phyloP scores from a whole-genome alignment of 768 basidiomycete species.

The Tephrocybe sp. region DNA sequence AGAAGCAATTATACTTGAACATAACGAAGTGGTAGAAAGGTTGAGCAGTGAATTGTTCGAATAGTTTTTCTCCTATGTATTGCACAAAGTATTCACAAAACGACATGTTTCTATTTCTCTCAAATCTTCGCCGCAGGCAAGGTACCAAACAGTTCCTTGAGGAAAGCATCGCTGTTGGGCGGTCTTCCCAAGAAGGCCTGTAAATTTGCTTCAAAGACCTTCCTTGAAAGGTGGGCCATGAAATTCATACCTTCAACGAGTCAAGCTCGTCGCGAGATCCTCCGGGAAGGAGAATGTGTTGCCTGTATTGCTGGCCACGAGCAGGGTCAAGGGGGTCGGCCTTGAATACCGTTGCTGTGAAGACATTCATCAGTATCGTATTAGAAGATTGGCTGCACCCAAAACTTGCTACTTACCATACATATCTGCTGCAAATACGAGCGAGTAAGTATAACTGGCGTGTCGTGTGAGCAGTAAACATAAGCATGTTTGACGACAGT shows the following conservation, averaged over 20 bases:
- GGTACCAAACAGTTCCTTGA: slow-evolving; percentile 61
- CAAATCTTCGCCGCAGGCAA: slow-evolving; percentile 23
- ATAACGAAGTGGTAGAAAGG: too few species aligned
- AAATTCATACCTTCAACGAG: slow-evolving; percentile 60
- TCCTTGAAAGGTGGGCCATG: not conserved
- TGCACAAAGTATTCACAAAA: not conserved
- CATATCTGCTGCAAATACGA: slow-evolving; percentile 63
- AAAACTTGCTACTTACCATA: slow-evolving; percentile 33
- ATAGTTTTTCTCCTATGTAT: too few species aligned
- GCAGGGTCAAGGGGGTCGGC: slow-evolving; percentile 70
- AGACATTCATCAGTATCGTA: not conserved
- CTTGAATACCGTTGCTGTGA: slow-evolving; percentile 72
- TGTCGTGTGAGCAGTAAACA: not conserved
- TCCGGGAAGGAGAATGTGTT: slow-evolving; percentile 72
- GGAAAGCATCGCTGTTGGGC: slow-evolving; percentile 75
- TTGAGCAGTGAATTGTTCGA: too few species aligned
- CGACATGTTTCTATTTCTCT: not conserved
- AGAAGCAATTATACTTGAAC: too few species aligned
- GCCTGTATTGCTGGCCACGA: slow-evolving; percentile 68
- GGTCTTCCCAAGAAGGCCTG: slow-evolving; percentile 78
- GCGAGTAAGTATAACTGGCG: slow-evolving; percentile 64
- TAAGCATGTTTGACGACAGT: not conserved
- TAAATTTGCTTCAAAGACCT: slow-evolving; percentile 1
- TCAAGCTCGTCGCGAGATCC: slow-evolving; percentile 81
- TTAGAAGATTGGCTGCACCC: not conserved